Evolutionary conservation across 805 yeast genomes (phyloP).

Genomic region (Lipomyces kockii): DNA sequence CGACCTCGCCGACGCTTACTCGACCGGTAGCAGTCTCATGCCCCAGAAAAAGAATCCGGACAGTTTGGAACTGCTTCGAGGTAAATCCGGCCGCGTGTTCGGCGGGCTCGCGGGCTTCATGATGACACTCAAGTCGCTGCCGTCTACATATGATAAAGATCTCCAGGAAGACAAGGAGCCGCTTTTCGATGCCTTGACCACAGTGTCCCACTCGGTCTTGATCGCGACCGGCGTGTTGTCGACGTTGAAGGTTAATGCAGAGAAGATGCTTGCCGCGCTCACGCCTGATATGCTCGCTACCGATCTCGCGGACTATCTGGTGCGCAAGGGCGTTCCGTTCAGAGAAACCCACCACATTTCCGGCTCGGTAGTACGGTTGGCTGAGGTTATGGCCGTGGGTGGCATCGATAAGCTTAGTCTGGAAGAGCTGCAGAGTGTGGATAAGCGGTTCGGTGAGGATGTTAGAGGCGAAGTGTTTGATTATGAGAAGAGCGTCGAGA

Average conservation of each 20-base stretch:
- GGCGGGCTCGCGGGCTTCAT: slow-evolving; percentile 94
- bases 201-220: slow-evolving; percentile 90
- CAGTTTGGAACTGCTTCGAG: slow-evolving; percentile 90
- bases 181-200: slow-evolving; percentile 84
- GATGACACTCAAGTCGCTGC: slow-evolving; percentile 96
- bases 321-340: slow-evolving; percentile 97
- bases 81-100: slow-evolving; percentile 95
- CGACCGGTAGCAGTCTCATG: slow-evolving; percentile 98
- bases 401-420: slow-evolving; percentile 86
- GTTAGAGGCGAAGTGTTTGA: slow-evolving; percentile 77
- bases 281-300: slow-evolving; percentile 99
- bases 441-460: slow-evolving; percentile 77
- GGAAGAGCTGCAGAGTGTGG: slow-evolving; percentile 80
- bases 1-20: slow-evolving; percentile 93
- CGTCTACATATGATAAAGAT: slow-evolving; percentile 97
- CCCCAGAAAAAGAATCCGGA: slow-evolving; percentile 99
- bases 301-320: slow-evolving; percentile 96
- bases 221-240: slow-evolving; percentile 97
- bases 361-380: slow-evolving; percentile 92
- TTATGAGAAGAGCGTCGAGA: slow-evolving; percentile 93
- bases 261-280: slow-evolving; percentile 81
- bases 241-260: slow-evolving; percentile 73
- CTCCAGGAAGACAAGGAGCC: slow-evolving; percentile 99
- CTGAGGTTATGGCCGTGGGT: slow-evolving; percentile 74
- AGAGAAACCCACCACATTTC: slow-evolving; percentile 99